Conservation (phyloP, 495 filamentous ascomycete species). For the Penicillium nucicola region DNA sequence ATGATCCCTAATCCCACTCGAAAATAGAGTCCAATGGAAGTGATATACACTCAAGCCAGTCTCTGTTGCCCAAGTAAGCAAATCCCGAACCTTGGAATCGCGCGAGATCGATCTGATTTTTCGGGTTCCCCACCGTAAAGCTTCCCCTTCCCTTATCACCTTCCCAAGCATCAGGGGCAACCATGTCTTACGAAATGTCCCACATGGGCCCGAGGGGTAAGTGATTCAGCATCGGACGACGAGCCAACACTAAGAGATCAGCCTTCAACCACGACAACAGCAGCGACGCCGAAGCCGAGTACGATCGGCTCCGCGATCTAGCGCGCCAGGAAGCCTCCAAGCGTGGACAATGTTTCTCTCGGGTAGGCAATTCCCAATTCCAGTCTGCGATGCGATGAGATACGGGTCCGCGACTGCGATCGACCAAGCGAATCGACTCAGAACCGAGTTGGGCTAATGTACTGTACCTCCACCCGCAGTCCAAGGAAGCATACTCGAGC, state of each 20-base stretch:
- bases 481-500: slow-evolving; percentile 72
- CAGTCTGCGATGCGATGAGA: neutral
- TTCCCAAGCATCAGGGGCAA: slow-evolving; percentile 4
- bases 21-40: too few relatives aligned
- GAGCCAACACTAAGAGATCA: slow-evolving; percentile 27
- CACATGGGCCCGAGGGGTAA: slow-evolving; percentile 55
- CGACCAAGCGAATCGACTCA: neutral
- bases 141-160: slow-evolving; percentile 1
- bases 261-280: slow-evolving; percentile 78
- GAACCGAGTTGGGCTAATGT: neutral
- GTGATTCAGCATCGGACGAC: neutral
- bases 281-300: slow-evolving; percentile 73
- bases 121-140: slow-evolving; percentile 7
- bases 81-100: neutral
- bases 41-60: too few relatives aligned
- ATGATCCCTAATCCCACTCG: too few relatives aligned
- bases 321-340: slow-evolving; percentile 75
- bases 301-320: slow-evolving; percentile 83
- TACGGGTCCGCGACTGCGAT: neutral
- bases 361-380: slow-evolving; percentile 40
- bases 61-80: too few relatives aligned
- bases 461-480: too few relatives aligned
- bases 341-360: slow-evolving; percentile 69
- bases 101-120: slow-evolving; percentile 16
- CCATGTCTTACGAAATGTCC: slow-evolving; percentile 62